A percentile compares a stretch with the other conserved stretches of the same genome.
Conservation (phyloP, 2,329 filamentous ascomycete genomes). For the Fusarium acutatum region DNA sequence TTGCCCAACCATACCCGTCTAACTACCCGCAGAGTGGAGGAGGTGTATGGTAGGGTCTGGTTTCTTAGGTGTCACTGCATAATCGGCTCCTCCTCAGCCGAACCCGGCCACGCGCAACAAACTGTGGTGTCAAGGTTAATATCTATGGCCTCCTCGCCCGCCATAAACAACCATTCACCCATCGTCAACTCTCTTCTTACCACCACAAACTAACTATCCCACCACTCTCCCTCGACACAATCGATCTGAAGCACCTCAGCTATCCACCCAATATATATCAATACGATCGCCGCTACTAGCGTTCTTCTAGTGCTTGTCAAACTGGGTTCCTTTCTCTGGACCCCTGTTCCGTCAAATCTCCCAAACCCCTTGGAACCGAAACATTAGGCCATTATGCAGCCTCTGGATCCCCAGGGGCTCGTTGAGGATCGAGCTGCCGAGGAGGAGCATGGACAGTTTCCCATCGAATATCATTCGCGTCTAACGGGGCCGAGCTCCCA, state of each 20-base stretch:
- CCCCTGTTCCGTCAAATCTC: conserved; percentile 36
- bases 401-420: conserved; percentile 38
- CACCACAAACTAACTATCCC: not conserved
- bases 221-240: not conserved
- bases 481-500: conserved; percentile 25
- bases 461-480: conserved; percentile 38
- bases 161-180: conserved; percentile 6
- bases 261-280: conserved; percentile 9
- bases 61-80: not conserved
- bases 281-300: conserved; percentile 21
- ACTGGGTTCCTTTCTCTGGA: conserved; percentile 31
- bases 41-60: not conserved
- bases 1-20: conserved; percentile 12
- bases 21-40: not conserved
- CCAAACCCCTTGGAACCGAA: conserved; percentile 37
- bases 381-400: conserved; percentile 44
- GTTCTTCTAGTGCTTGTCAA: conserved; percentile 20
- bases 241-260: not conserved
- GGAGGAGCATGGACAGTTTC: conserved; percentile 29
- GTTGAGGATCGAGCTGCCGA: conserved; percentile 22
- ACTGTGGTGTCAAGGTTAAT: conserved; percentile 5
- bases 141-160: conserved; percentile 5
- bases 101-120: conserved; percentile 34
- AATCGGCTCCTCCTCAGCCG: conserved; percentile 19
- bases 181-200: not conserved